These are phyloP conservation scores for Populus hybrid DNA, from an alignment of 441 rosid species.

Conservation along the genomic window DNA sequence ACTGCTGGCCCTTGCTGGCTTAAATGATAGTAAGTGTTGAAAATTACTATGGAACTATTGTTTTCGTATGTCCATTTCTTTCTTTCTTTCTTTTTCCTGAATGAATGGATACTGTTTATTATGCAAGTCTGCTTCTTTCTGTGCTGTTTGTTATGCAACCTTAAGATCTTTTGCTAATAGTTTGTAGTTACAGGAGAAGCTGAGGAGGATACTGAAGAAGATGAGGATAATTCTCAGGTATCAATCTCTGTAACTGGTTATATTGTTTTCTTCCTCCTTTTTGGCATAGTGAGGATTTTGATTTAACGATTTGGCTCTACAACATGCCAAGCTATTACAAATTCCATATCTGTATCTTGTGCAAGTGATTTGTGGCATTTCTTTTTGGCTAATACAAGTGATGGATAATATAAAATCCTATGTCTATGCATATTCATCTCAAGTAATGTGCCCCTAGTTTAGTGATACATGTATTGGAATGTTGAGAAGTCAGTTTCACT, in stretches of 20 bases:
- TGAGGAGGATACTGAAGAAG: conserved; percentile 40
- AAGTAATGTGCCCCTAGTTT: not conserved
- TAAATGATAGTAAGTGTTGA: conserved; percentile 49
- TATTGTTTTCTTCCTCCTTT: not conserved
- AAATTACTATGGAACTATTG: not conserved
- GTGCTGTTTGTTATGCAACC: not conserved
- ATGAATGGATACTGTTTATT: not conserved
- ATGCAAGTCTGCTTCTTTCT: not conserved
- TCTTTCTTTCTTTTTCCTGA: not conserved
- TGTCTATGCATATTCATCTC: not conserved
- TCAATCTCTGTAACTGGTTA: not conserved
- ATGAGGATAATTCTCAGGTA: conserved; percentile 59
- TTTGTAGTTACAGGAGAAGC: conserved; percentile 46
- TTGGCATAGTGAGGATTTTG: not conserved
- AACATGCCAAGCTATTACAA: not conserved
- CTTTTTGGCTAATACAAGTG: not conserved
- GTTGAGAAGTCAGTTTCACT: not conserved
- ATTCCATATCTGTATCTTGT: not conserved
- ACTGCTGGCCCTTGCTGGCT: conserved; percentile 66
- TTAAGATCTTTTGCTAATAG: conserved; percentile 10
- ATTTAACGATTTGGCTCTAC: not conserved
- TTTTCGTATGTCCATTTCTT: not conserved
- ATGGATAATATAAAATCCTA: not conserved
- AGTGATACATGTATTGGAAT: not conserved
- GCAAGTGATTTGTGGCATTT: not conserved